Evolutionary conservation across 2,329 filamentous ascomycete genomes (phyloP).

Genomic region (Verticillium tricorpus): DNA sequence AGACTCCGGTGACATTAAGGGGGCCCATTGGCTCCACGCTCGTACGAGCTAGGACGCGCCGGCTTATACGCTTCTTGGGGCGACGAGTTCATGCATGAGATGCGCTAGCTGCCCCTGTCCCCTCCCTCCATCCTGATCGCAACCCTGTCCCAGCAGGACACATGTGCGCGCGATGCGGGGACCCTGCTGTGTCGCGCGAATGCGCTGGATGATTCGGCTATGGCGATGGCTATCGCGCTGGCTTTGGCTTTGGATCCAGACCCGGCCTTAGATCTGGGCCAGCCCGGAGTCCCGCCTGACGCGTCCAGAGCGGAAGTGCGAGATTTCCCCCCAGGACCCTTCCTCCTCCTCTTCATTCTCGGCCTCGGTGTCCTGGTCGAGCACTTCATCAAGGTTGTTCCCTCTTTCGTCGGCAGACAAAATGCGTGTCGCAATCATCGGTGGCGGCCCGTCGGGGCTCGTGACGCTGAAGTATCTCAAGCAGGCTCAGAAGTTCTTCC

Average conservation of each 20-base stretch:
- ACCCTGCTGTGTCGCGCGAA: neutral
- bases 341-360: neutral
- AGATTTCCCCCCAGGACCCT: neutral
- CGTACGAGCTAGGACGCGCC: neutral
- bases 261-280: neutral
- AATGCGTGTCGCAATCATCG: constrained; percentile 37
- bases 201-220: neutral
- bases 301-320: neutral
- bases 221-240: neutral
- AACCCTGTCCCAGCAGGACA: neutral
- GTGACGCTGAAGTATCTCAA: constrained; percentile 34
- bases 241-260: neutral
- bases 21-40: neutral
- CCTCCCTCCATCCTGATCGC: neutral
- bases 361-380: neutral
- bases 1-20: neutral
- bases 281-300: neutral
- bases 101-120: neutral
- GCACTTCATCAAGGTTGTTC: neutral
- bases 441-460: constrained; percentile 38
- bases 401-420: neutral
- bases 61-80: neutral
- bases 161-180: neutral
- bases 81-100: neutral
- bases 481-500: constrained; percentile 32